Evolutionary conservation across 495 filamentous ascomycete species (phyloP).

Genomic region (Hypoxylon rickii): DNA sequence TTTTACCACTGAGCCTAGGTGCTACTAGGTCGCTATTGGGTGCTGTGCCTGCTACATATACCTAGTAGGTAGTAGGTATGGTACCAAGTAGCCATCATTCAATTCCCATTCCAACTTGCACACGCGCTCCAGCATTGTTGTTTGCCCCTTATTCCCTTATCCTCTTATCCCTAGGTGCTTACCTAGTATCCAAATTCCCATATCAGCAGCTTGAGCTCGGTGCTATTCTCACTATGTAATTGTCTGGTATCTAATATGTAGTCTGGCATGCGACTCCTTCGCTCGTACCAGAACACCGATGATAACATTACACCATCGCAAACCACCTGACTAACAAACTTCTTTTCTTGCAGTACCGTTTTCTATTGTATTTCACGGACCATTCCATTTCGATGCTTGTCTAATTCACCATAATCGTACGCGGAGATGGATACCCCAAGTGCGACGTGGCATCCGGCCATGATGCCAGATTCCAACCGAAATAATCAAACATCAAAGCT

Average conservation of each 20-base stretch:
- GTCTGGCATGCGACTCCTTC: slow-evolving; percentile 25
- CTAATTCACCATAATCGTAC: slow-evolving; percentile 41
- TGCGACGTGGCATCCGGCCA: slow-evolving; percentile 60
- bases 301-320: slow-evolving; percentile 8
- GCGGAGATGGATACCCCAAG: slow-evolving; percentile 45
- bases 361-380: slow-evolving; percentile 35
- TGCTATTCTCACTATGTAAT: too few species aligned
- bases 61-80: too few species aligned
- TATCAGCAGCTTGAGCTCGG: too few species aligned
- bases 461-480: slow-evolving; percentile 54
- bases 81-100: too few species aligned
- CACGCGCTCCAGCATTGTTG: slow-evolving; percentile 10
- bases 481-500: slow-evolving; percentile 29
- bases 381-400: slow-evolving; percentile 38
- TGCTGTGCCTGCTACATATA: too few species aligned
- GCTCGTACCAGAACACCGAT: slow-evolving; percentile 1
- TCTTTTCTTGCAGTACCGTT: slow-evolving; percentile 33
- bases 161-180: too few species aligned
- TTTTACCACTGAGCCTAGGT: not conserved
- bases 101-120: not conserved
- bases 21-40: too few species aligned
- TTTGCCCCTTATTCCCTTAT: too few species aligned
- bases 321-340: slow-evolving; percentile 20
- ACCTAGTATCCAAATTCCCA: too few species aligned
- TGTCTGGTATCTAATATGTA: too few species aligned